Percentiles rank a stretch among this genome's conserved stretches.
phyloP scores from a whole-genome alignment of 306 rosid genomes.

The Cucurbita pepo region DNA sequence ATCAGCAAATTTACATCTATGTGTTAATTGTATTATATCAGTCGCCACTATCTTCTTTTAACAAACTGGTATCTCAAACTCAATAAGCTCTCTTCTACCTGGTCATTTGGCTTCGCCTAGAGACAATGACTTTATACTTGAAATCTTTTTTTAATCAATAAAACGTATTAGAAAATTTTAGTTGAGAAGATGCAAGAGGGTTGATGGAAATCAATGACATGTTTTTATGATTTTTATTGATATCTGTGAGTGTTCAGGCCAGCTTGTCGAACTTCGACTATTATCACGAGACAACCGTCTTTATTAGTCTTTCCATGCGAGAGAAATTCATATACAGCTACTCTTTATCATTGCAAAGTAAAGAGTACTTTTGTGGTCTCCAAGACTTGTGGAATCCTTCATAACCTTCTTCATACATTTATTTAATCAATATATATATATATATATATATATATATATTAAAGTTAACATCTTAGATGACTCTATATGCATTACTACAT shows the following conservation, averaged over 20 bases:
- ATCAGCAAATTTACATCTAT: background rate
- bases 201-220: background rate
- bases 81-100: background rate
- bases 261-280: too few species aligned
- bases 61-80: background rate
- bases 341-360: background rate
- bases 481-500: background rate
- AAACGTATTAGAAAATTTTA: background rate
- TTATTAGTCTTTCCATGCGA: background rate
- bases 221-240: too few species aligned
- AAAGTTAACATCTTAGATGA: background rate
- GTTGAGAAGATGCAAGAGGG: background rate
- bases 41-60: background rate
- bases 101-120: background rate
- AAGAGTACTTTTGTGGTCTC: background rate
- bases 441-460: background rate
- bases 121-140: background rate
- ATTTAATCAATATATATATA: background rate
- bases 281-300: background rate
- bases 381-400: background rate
- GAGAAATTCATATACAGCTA: background rate
- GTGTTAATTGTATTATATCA: background rate
- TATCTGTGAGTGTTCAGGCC: too few species aligned
- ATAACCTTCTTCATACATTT: background rate
- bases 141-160: background rate